Conservation (phyloP, 1,139 yeast genomes). For the Zygotorulaspora mrakii region DNA sequence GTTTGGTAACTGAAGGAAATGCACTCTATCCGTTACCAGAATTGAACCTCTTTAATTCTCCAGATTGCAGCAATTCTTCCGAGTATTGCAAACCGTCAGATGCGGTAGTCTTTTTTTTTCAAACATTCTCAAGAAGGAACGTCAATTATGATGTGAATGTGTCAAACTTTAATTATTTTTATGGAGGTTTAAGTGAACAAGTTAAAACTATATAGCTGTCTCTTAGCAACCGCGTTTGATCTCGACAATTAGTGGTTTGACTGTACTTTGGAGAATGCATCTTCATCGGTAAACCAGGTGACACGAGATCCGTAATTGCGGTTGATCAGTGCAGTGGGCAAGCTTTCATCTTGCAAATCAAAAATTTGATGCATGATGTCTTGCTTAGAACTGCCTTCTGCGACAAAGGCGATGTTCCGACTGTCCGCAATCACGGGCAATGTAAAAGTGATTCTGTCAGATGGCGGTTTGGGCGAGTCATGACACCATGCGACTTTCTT, state of each 20-base stretch:
- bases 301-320: slow-evolving; percentile 46
- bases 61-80: slow-evolving; percentile 1
- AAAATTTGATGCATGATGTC: slow-evolving; percentile 67
- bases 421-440: slow-evolving; percentile 89
- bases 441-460: slow-evolving; percentile 84
- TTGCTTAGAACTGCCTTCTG: slow-evolving; percentile 87
- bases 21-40: not conserved
- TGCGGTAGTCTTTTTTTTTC: slow-evolving; percentile 3
- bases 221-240: not conserved
- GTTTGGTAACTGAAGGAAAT: no score
- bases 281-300: slow-evolving; percentile 76
- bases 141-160: slow-evolving; percentile 5
- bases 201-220: no score
- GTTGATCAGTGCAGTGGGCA: slow-evolving; percentile 78
- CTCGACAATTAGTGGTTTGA: no score
- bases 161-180: slow-evolving; percentile 2
- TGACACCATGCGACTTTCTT: slow-evolving; percentile 90
- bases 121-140: slow-evolving; percentile 2
- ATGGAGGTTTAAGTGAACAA: no score
- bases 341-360: slow-evolving; percentile 45
- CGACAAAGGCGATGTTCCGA: slow-evolving; percentile 65
- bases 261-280: slow-evolving; percentile 48
- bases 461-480: slow-evolving; percentile 93
- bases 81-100: not conserved
- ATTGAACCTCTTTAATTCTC: not conserved